Evolutionary conservation across 1,139 yeast species (phyloP), one percentile per base, ranked within the genome.

Genomic region (Blastobotrys niveus): DNA sequence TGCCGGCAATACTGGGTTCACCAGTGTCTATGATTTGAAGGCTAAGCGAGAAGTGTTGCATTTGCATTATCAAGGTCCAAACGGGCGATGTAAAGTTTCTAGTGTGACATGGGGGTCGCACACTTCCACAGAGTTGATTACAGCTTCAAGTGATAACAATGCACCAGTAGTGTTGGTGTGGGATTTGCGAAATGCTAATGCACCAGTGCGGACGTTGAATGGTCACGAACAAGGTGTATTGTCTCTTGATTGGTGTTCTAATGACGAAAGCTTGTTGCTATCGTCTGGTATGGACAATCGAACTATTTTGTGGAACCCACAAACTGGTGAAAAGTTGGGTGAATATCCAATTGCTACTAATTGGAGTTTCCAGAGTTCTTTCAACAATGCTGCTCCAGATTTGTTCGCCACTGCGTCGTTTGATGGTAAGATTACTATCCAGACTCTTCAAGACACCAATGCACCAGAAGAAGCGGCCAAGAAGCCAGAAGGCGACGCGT

Each of bases 1-100:
- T 46, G 94, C 96, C 6, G 88, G 95, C 36, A 73, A 75, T 55
- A 76, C 84, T 22, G 95, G 95, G 15, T 83, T 79, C 63, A 81
- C 96, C 5, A 82, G 96, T 0, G 82, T 93, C 51, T 91, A 96
- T 96, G 98, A 93, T 66, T 71, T 91, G 57, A 84, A 84, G 60
- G 79, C 87, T 38, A 82, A 82, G 63, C 77, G 86, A 59, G 97
- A 91, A 64, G 95, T 89, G 29, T 71, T 91, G 51, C 96, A 87
- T 64, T 72, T 91, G 59, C 76, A 80, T 63, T 56, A 80, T 74
- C 30, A 80, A 72, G 57, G 80, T 81, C n/a, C 78, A 71, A 56
- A 91, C 77, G 38, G 58, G 6, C 59, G 81, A 71, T 51, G 72
- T 61, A 76, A 70, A 8, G 67, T 70, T 32, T 59, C 67, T 49